Evolutionary conservation across 257 asterid genomes (phyloP).

Genomic region (Knoxia roxburghii): DNA sequence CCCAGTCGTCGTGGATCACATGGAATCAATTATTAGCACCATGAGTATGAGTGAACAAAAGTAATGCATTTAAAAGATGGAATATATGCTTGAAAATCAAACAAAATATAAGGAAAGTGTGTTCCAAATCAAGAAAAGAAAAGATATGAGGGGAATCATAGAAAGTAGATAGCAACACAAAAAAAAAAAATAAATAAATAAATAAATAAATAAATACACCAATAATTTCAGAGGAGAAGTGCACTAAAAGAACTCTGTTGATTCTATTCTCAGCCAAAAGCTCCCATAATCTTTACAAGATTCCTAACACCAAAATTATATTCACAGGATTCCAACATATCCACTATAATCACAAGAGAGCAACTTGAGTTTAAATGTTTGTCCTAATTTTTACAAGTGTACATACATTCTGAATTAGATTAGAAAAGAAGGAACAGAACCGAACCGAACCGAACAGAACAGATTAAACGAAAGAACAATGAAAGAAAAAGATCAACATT

Average conservation of each 20-base stretch:
- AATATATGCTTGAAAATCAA: conserved; percentile 13
- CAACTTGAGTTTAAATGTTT: background rate
- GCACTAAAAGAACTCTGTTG: background rate
- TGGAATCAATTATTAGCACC: conserved; percentile 8
- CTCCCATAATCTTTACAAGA: conserved; percentile 15
- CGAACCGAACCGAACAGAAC: no score
- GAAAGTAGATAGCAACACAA: conserved; percentile 22
- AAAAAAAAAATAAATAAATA: background rate
- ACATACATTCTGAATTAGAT: background rate
- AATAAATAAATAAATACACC: conserved; percentile 15
- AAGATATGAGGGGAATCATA: conserved; percentile 2
- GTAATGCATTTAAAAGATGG: background rate
- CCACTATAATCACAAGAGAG: background rate
- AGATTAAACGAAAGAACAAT: no score
- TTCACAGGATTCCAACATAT: conserved; percentile 15
- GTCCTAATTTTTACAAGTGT: background rate
- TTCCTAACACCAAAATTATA: conserved; percentile 7
- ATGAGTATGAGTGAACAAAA: background rate
- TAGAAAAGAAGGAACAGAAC: background rate
- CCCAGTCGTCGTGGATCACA: conserved; percentile 13
- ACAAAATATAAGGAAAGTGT: background rate
- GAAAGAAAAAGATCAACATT: background rate
- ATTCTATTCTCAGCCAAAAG: conserved; percentile 23
- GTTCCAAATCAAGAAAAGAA: background rate
- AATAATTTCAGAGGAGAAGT: background rate